A percentile compares a stretch with the other conserved stretches of the same genome.
These are phyloP conservation scores for Brassica nigra DNA, from an alignment of 345 rosid genomes.

Conservation along the genomic window DNA sequence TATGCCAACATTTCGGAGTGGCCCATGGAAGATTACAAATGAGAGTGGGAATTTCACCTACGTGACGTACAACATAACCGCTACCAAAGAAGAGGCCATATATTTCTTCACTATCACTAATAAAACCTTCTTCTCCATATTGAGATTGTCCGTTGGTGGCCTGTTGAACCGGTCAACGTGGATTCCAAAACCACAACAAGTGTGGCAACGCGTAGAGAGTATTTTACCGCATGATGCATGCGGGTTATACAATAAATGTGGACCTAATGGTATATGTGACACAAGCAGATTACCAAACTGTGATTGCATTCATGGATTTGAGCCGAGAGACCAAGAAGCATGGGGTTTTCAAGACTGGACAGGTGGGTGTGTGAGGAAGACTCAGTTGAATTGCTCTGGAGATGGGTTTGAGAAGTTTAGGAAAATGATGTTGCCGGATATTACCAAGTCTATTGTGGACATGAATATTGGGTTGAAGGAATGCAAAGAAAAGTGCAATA, in stretches of 20 bases:
- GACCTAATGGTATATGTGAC: conserved; percentile 63
- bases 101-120: conserved; percentile 43
- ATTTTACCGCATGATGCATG: conserved; percentile 67
- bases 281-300: conserved; percentile 57
- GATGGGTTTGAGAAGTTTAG: conserved; percentile 52
- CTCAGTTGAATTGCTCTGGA: conserved; percentile 40
- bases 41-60: background rate
- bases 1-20: conserved; percentile 39
- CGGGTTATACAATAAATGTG: conserved; percentile 53
- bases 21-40: conserved; percentile 57
- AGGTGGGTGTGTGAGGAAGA: conserved; percentile 58
- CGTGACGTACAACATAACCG: conserved; percentile 17
- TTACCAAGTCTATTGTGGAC: conserved; percentile 41
- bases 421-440: conserved; percentile 61
- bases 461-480: conserved; percentile 5
- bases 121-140: conserved; percentile 46
- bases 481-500: background rate
- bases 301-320: conserved; percentile 56
- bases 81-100: conserved; percentile 37
- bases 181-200: conserved; percentile 37
- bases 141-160: conserved; percentile 43
- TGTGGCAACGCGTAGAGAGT: conserved; percentile 44
- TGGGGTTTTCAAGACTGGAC: conserved; percentile 51
- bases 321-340: conserved; percentile 48
- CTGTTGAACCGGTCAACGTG: background rate